Evolutionary conservation across 2,329 filamentous ascomycete genomes (phyloP), one percentile per base, ranked within the genome.

Genomic region (Penicillium corylophilum): DNA sequence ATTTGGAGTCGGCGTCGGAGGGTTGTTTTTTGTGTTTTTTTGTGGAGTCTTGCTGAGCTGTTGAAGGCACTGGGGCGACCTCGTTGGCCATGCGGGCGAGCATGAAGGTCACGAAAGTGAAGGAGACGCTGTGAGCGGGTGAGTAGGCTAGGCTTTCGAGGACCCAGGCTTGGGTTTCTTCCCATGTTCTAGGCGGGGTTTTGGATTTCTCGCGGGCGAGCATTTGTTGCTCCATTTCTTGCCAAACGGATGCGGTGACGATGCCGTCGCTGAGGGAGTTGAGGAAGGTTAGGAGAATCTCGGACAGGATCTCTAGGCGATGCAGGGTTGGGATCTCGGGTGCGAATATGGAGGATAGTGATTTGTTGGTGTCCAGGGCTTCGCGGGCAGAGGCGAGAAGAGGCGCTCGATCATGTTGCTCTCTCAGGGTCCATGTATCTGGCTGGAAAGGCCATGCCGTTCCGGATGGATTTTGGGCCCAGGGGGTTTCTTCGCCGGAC

Each of bases 61-160:
- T 54, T 6, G 66, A 64, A 24, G 49, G 64, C 0, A 76, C 65
- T 0, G 78, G 76, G 2, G 73, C 73, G 6, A 85, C 70, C 62
- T 87, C 83, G 29, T 76, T 75, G 24, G 79, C 73, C 33, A 87
- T 77, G 10, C 80, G 78, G 20, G 79, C 78, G 10, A 96, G 78
- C 72, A 91, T 92, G 8, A 89, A 85, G 0, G 87, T 90, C 15
- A 96, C 75, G 58, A 96, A 91, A 2, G 95, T 88, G 64, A 96
- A 95, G 0, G 88, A 88, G 49, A 96, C 92, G 66, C 90, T 94
- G 72, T 95, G 88, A 44, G 87, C 86, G 0, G 90, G 88, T 0
- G 83, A 80, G 2, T 81, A 77, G 0, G 87, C 82, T 2, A 96
- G 79, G 2, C 87, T 80, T 59, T 96, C 92, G 5, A 96, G 82